Conservation (phyloP, 257 asterid species). For the Solanum habrochaites region DNA sequence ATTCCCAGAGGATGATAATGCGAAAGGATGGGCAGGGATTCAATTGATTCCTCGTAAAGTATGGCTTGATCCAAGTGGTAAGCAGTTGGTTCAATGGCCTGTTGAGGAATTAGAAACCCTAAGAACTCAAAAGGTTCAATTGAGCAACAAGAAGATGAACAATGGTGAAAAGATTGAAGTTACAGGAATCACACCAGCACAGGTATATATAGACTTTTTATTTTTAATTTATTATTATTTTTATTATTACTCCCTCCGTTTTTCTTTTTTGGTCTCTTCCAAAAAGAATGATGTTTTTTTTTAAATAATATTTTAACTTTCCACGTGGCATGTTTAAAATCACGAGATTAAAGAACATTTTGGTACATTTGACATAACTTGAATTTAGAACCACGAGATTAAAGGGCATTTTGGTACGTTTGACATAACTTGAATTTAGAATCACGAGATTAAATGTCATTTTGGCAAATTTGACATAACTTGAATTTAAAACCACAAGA, state of each 20-base stretch:
- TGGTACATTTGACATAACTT: too few species aligned
- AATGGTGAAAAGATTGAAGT: slow-evolving; percentile 18
- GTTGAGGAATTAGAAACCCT: slow-evolving; percentile 28
- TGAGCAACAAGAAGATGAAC: slow-evolving; percentile 1
- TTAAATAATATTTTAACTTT: too few species aligned
- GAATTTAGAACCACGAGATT: too few species aligned
- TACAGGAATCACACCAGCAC: slow-evolving; percentile 34
- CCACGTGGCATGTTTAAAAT: too few species aligned
- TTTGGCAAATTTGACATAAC: too few species aligned
- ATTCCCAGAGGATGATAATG: background rate
- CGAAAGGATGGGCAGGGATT: slow-evolving; percentile 48
- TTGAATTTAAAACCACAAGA: too few species aligned
- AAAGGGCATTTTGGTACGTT: too few species aligned
- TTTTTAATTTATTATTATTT: background rate
- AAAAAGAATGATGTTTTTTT: too few species aligned
- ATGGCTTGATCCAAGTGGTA: slow-evolving; percentile 30
- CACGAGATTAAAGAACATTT: too few species aligned
- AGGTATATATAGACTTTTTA: slow-evolving; percentile 1
- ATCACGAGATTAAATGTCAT: fast-evolving
- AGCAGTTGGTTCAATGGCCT: slow-evolving; percentile 46
- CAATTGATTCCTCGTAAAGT: slow-evolving; percentile 36
- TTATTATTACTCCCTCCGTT: background rate
- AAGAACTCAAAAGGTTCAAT: slow-evolving; percentile 14
- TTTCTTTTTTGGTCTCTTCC: too few species aligned
- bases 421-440: too few species aligned